Evolutionary conservation across 2,329 filamentous ascomycete genomes (phyloP), one percentile per base, ranked within the genome.

Genomic region (Scedosporium aurantiacum): DNA sequence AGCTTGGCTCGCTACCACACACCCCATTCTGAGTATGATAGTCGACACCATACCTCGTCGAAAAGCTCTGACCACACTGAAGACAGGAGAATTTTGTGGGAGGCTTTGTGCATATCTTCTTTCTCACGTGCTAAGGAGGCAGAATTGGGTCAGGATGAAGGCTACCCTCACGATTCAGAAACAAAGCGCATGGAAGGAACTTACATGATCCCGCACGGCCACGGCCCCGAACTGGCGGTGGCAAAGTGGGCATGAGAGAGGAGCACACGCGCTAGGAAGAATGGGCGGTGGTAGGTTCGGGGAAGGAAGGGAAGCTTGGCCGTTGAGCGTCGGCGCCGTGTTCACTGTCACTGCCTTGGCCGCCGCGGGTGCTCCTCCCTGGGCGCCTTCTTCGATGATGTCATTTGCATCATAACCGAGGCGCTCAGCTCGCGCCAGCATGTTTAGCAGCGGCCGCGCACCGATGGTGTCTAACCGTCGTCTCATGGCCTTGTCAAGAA

Each of bases 381-480:
- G 56, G 16, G 25, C 5, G 18, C 25, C 37, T 58, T 79, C 76
- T 37, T 78, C 75, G 12, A 82, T 71, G 2, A 81, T 72, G 60
- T 84, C 82, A 37, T 72, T 70, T 0, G 73, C 71, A 58, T 82
- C 77, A 61, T 84, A 85, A 2, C 82, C 82, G 0, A 85, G 75
- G 2, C 82, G 79, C 65, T 83, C 80, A 1, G 82, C 81, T 41
- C 77, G 74, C 1, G 82, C 82, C 21, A 85, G 74, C 14, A 81
- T 79, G 62, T 84, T 83, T 60, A 85, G 78, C 2, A 85, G 74
- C 14, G 78, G 75, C 27, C 79, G 76, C 1, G 80, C 81, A 8
- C 77, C 75, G 59, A 85, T 84, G 1, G 79, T 82, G 55, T 75
- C 73, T 3, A 85, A 72, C 0, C 82, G 78, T 60, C 70, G 73